phyloP scores from a whole-genome alignment of 495 filamentous ascomycete species.

The Penicillium turbatum region DNA sequence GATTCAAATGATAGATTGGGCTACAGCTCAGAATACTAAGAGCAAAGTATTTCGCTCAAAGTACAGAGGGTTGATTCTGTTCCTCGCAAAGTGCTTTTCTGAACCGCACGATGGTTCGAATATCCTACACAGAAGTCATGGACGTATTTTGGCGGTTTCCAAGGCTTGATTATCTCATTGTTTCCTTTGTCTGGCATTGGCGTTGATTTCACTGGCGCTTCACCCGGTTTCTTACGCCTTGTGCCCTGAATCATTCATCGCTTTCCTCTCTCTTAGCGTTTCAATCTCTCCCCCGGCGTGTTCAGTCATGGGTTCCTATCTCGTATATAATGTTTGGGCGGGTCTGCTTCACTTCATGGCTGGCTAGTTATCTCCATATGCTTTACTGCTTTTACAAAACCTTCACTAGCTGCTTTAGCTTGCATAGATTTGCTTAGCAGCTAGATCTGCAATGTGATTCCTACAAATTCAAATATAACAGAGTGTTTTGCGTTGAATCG shows the following conservation, averaged over 20 bases:
- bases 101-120: neutral
- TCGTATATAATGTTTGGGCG: neutral
- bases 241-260: neutral
- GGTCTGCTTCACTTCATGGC: neutral
- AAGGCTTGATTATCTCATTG: neutral
- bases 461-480: neutral
- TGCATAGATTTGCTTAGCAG: neutral
- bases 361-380: conserved; percentile 1
- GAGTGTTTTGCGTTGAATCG: neutral
- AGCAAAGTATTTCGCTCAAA: neutral
- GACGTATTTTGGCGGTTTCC: neutral
- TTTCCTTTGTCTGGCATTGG: neutral
- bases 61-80: neutral
- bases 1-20: conserved; percentile 52
- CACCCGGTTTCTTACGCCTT: neutral
- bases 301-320: neutral
- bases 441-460: neutral
- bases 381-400: neutral
- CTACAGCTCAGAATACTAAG: conserved; percentile 46
- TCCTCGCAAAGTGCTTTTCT: neutral
- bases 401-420: neutral
- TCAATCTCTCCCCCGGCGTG: conserved; percentile 3
- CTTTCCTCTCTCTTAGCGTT: conserved; percentile 6
- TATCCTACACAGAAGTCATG: no score
- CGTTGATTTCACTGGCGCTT: neutral